A percentile compares a stretch with the other conserved stretches of the same genome.
Conservation (phyloP, 345 rosid species). For the Salix arbutifolia region DNA sequence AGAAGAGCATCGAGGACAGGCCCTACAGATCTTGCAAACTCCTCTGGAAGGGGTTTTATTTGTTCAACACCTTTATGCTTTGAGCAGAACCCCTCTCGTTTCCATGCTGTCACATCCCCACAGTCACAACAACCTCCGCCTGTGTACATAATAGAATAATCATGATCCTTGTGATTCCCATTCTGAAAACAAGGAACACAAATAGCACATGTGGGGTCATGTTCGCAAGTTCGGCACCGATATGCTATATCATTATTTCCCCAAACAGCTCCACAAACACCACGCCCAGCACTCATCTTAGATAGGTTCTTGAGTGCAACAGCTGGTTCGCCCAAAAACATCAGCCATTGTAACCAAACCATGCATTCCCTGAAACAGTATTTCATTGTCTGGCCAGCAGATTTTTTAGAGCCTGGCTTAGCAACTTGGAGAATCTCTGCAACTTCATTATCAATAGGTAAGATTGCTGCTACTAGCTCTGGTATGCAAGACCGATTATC, state of each 20-base stretch:
- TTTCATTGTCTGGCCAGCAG: conserved; percentile 29
- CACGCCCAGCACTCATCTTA: conserved; percentile 48
- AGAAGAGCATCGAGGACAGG: conserved; percentile 75
- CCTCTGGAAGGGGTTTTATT: conserved; percentile 76
- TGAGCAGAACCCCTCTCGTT: conserved; percentile 86
- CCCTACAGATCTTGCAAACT: conserved; percentile 54
- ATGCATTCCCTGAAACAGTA: conserved; percentile 46
- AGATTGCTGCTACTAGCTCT: conserved; percentile 50
- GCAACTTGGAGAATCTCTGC: conserved; percentile 28
- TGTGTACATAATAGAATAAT: conserved; percentile 72
- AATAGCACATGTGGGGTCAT: conserved; percentile 92
- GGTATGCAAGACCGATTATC: conserved; percentile 36
- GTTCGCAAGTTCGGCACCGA: conserved; percentile 76
- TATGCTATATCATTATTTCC: conserved; percentile 87
- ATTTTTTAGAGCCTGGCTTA: conserved; percentile 33
- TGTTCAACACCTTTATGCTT: conserved; percentile 87
- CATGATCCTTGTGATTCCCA: conserved; percentile 75
- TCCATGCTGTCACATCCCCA: conserved; percentile 97
- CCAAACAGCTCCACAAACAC: conserved; percentile 97
- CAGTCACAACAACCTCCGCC: conserved; percentile 98
- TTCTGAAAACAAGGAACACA: conserved; percentile 86
- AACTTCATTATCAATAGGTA: conserved; percentile 70
- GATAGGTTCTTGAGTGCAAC: conserved; percentile 46
- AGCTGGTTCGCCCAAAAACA: conserved; percentile 66
- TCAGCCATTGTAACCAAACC: conserved; percentile 84